Evolutionary conservation across 1,284 basidiomycete genomes (phyloP), one percentile per base, ranked within the genome.

Genomic region (Bjerkandera adusta): DNA sequence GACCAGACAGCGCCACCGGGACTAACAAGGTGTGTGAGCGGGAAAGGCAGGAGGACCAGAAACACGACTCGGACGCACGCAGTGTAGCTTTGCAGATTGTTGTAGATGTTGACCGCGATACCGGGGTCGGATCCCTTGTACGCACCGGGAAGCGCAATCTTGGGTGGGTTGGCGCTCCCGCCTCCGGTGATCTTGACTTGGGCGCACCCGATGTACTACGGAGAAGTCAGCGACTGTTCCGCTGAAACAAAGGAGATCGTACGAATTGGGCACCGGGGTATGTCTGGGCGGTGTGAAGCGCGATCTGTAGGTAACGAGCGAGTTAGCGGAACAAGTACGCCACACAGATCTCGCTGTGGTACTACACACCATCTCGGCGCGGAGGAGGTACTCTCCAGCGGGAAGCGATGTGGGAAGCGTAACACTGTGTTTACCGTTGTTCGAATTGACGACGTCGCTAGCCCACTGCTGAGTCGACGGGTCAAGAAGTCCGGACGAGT

Each of bases 21-120:
- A 37, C 59, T 61, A 43, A 4, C 7, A 27, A 36, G 26, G 27
- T 46, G 20, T 35, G 33, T 38, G n/a, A n/a, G n/a, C n/a, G n/a
- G n/a, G n/a, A n/a, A n/a, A n/a, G n/a, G n/a, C n/a, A n/a, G n/a
- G n/a, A n/a, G n/a, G n/a, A n/a, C n/a, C n/a, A n/a, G n/a, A n/a
- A n/a, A n/a, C n/a, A n/a, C n/a, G n/a, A n/a, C n/a, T n/a, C n/a
- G 5, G 36, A 34, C 58, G 40, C 47, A 61, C 59, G 60, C 59
- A 12, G 70, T 73, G 63, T 69, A 74, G 52, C 62, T 70, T 55
- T 70, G 67, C 36, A 73, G 65, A 57, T 71, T 75, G 66, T 76
- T 75, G 66, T 73, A 74, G 51, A 73, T 75, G 64, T 75, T 74
- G 56, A 75, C 67, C 11, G 72, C 71, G 57, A 75, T 75, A 36